Conservation (phyloP, 2,329 filamentous ascomycete species). For the Verticillium isaacii region DNA sequence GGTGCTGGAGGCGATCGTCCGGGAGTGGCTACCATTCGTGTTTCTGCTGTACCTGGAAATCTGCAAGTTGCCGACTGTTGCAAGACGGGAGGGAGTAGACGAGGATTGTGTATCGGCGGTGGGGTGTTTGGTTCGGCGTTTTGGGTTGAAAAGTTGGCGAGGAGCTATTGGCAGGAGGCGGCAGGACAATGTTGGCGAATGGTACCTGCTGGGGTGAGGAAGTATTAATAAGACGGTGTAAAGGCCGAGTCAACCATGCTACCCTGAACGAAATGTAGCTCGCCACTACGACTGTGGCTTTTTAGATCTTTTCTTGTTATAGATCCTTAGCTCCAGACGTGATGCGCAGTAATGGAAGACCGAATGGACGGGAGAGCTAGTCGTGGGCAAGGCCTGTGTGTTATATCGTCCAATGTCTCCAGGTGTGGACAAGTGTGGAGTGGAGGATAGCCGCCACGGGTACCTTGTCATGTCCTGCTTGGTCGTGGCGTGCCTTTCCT, state of each 20-base stretch:
- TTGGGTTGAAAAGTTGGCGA: slow-evolving; percentile 2
- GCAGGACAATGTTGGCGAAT: slow-evolving; percentile 7
- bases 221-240: slow-evolving; percentile 11
- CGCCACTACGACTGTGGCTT: slow-evolving; percentile 12
- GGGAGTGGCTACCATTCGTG: slow-evolving; percentile 26
- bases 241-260: slow-evolving; percentile 12
- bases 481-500: background rate
- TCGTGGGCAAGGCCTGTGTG: slow-evolving; percentile 31
- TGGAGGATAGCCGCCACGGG: background rate
- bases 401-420: slow-evolving; percentile 33
- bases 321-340: background rate
- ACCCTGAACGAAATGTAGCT: slow-evolving; percentile 7
- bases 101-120: background rate
- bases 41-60: background rate
- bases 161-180: slow-evolving; percentile 8
- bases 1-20: slow-evolving; percentile 10
- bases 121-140: background rate
- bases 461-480: background rate
- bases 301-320: slow-evolving; percentile 17
- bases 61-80: background rate
- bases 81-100: background rate
- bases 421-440: background rate
- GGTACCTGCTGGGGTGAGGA: slow-evolving; percentile 3
- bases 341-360: slow-evolving; percentile 5
- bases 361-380: slow-evolving; percentile 24